Conservation (phyloP, 768 basidiomycete species). For the Cyclocybe aegerita region DNA sequence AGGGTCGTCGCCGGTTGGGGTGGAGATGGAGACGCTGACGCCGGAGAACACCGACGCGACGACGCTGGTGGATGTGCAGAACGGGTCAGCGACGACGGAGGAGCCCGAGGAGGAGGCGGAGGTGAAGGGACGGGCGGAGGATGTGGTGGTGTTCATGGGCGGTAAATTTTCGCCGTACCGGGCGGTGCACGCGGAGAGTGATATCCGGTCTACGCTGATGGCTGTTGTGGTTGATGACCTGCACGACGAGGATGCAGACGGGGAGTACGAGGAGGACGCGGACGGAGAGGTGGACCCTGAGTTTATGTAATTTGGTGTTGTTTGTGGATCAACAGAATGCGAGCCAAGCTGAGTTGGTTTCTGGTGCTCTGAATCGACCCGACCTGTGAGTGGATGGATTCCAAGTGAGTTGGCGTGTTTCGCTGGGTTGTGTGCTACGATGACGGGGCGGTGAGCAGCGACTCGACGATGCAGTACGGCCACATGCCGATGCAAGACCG, state of each 20-base stretch:
- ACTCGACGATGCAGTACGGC: slow-evolving; percentile 59
- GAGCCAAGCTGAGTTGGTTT: slow-evolving; percentile 13
- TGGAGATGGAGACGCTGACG: slow-evolving; percentile 9
- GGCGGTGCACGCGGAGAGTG: slow-evolving; percentile 24
- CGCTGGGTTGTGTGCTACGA: slow-evolving; percentile 1
- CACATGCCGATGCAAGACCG: slow-evolving; percentile 52
- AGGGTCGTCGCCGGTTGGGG: not conserved
- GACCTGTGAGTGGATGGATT: slow-evolving; percentile 35
- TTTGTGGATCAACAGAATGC: slow-evolving; percentile 18
- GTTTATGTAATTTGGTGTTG: slow-evolving; percentile 7
- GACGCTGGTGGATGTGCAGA: slow-evolving; percentile 31
- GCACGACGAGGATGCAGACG: slow-evolving; percentile 33
- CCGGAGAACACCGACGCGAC: slow-evolving; percentile 10
- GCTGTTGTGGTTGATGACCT: slow-evolving; percentile 34
- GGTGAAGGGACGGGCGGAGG: slow-evolving; percentile 58
- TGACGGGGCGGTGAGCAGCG: slow-evolving; percentile 38
- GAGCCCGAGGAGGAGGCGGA: slow-evolving; percentile 53
- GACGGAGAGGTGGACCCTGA: slow-evolving; percentile 15
- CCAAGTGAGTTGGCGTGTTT: slow-evolving; percentile 33
- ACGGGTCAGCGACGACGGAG: slow-evolving; percentile 55
- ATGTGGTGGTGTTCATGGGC: slow-evolving; percentile 52
- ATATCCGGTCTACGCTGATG: slow-evolving; percentile 26
- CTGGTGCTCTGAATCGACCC: slow-evolving; percentile 25
- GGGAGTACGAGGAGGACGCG: slow-evolving; percentile 17
- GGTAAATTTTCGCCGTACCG: slow-evolving; percentile 16